A percentile compares a stretch with the other conserved stretches of the same genome.
Evolutionary conservation across 2,329 filamentous ascomycete species (phyloP).

Genomic region (Allantophomopsis lycopodina): DNA sequence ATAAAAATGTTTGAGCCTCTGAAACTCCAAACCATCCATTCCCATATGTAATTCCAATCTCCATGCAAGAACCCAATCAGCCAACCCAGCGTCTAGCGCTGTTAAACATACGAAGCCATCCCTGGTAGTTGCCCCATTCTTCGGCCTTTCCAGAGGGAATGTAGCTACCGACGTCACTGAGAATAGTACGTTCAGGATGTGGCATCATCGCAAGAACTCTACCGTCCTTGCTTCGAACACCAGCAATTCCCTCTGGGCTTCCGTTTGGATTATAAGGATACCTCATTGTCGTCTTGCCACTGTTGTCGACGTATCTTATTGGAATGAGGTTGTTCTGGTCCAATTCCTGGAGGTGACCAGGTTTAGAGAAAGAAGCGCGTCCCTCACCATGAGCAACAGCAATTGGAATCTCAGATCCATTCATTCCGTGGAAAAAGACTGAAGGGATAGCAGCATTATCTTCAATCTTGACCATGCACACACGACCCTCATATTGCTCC

Average conservation of each 20-base stretch:
- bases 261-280: conserved; percentile 85
- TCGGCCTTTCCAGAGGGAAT: conserved; percentile 38
- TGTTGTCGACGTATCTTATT: conserved; percentile 78
- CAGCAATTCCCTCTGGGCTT: conserved; percentile 54
- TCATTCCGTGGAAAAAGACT: conserved; percentile 89
- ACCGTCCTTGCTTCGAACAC: conserved; percentile 50
- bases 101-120: conserved; percentile 59
- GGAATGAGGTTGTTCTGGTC: conserved; percentile 57
- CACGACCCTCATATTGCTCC: conserved; percentile 82
- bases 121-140: conserved; percentile 57
- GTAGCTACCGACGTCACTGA: conserved; percentile 55
- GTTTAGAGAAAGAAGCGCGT: conserved; percentile 54
- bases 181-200: conserved; percentile 57
- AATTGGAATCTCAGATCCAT: conserved; percentile 68
- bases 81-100: conserved; percentile 62
- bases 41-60: too few species aligned
- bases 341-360: conserved; percentile 36
- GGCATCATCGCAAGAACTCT: conserved; percentile 62
- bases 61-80: conserved; percentile 13
- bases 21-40: too few species aligned
- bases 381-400: conserved; percentile 88
- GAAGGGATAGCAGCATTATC: conserved; percentile 46
- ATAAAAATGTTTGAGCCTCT: too few species aligned
- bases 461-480: conserved; percentile 70
- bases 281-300: conserved; percentile 55